phyloP scores from a whole-genome alignment of 1,284 basidiomycete genomes.

The Ustilago loliicola region DNA sequence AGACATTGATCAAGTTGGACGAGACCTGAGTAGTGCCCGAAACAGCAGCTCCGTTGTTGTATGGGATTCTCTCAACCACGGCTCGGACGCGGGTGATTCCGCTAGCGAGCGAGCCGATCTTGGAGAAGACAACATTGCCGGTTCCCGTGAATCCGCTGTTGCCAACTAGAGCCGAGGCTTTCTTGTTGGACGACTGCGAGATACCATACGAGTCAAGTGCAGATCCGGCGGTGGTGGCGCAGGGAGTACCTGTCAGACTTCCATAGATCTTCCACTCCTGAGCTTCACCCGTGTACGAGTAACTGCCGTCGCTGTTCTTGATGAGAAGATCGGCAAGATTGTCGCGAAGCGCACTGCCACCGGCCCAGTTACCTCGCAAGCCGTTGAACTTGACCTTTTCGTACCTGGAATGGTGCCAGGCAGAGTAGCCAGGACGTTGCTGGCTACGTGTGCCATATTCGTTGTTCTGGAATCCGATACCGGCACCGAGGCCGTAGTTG shows the following conservation, averaged over 20 bases:
- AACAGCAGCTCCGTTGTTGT: constrained; percentile 2
- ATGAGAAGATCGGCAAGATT: constrained; percentile 14
- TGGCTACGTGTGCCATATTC: constrained; percentile 5
- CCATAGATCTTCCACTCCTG: constrained; percentile 1
- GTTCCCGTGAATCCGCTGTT: background rate
- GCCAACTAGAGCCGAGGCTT: background rate
- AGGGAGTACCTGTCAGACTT: background rate
- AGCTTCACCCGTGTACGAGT: background rate
- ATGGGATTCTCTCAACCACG: background rate
- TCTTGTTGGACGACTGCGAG: background rate
- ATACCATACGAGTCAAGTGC: background rate
- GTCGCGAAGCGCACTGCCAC: constrained; percentile 6
- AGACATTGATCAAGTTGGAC: background rate
- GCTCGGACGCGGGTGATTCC: background rate
- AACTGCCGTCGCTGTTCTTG: background rate
- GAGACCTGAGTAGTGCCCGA: constrained; percentile 3
- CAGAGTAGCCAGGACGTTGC: constrained; percentile 16
- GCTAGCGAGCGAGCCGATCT: constrained; percentile 1
- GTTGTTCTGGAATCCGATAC: constrained; percentile 23
- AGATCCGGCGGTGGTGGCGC: background rate
- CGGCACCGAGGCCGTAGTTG: constrained; percentile 3
- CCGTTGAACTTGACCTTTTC: constrained; percentile 8
- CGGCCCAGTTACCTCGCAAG: constrained; percentile 18
- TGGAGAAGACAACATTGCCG: background rate
- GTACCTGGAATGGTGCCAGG: constrained; percentile 10